These are phyloP conservation scores for Termitomyces sp. DNA, from an alignment of 768 basidiomycete species.

Conservation along the genomic window DNA sequence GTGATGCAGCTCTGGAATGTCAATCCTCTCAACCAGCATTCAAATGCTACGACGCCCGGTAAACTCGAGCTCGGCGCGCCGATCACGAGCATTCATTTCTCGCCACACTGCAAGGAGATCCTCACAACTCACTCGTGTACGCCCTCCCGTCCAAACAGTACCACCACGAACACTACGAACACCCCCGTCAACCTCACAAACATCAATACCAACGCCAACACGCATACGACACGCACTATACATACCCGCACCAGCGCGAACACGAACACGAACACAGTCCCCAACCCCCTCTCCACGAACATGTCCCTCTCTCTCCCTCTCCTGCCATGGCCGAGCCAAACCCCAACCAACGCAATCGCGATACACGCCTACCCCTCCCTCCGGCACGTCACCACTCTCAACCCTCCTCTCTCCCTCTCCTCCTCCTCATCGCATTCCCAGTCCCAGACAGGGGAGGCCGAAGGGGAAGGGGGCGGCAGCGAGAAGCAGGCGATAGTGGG, in stretches of 20 bases:
- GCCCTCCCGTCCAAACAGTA: not conserved
- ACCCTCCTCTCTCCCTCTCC: not conserved
- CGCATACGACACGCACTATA: not conserved
- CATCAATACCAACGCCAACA: not conserved
- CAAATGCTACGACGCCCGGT: slow-evolving; percentile 39
- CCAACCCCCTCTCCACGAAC: not conserved
- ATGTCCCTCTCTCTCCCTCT: not conserved
- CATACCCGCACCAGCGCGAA: not conserved
- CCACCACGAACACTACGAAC: not conserved
- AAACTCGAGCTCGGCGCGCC: slow-evolving; percentile 49
- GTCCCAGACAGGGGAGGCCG: not conserved
- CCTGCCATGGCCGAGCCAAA: not conserved
- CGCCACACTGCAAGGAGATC: slow-evolving; percentile 79
- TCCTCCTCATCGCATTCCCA: not conserved
- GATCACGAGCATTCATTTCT: slow-evolving; percentile 69
- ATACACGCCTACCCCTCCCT: slow-evolving; percentile 1
- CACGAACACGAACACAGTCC: not conserved
- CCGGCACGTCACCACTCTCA: not conserved
- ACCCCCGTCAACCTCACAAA: not conserved
- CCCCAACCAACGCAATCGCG: not conserved
- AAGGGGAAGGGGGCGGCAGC: slow-evolving; percentile 37
- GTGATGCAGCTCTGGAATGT: slow-evolving; percentile 53
- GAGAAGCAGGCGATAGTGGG: slow-evolving; percentile 47
- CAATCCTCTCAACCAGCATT: slow-evolving; percentile 35
- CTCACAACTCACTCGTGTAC: slow-evolving; percentile 31